Conservation (phyloP, 805 yeast species). For the Barnettozyma sp. region DNA sequence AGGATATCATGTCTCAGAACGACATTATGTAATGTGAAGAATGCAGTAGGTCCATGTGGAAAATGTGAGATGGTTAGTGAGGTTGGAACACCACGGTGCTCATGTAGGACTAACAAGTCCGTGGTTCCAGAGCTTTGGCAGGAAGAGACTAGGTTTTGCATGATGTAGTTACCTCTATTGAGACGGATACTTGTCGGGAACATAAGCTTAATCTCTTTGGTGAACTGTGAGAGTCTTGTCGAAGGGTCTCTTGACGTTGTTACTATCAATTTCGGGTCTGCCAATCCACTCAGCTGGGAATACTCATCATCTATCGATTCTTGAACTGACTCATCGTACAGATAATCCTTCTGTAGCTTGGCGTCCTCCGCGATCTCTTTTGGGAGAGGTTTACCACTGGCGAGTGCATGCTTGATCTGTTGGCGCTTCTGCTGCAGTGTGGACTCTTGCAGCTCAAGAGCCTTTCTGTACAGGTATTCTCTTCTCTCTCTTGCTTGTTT, state of each 20-base stretch:
- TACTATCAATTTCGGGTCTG: slow-evolving; percentile 84
- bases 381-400: slow-evolving; percentile 84
- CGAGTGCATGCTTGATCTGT: slow-evolving; percentile 78
- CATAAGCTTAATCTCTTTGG: slow-evolving; percentile 83
- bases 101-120: slow-evolving; percentile 83
- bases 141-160: slow-evolving; percentile 77
- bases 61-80: slow-evolving; percentile 88
- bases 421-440: slow-evolving; percentile 80
- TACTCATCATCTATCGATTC: slow-evolving; percentile 86
- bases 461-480: slow-evolving; percentile 84
- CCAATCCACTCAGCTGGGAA: slow-evolving; percentile 75
- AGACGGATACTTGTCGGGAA: slow-evolving; percentile 86
- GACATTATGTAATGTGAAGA: slow-evolving; percentile 90
- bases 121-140: slow-evolving; percentile 77
- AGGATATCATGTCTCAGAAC: slow-evolving; percentile 88
- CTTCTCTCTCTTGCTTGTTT: slow-evolving; percentile 95
- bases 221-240: slow-evolving; percentile 77
- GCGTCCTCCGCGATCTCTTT: slow-evolving; percentile 88
- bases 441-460: slow-evolving; percentile 86
- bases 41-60: slow-evolving; percentile 97
- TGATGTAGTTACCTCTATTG: slow-evolving; percentile 88
- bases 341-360: slow-evolving; percentile 69
- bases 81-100: slow-evolving; percentile 97
- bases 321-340: slow-evolving; percentile 74
- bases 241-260: slow-evolving; percentile 94